Evolutionary conservation across 1,284 basidiomycete genomes (phyloP).

Genomic region (Nidula niveotomentosa): DNA sequence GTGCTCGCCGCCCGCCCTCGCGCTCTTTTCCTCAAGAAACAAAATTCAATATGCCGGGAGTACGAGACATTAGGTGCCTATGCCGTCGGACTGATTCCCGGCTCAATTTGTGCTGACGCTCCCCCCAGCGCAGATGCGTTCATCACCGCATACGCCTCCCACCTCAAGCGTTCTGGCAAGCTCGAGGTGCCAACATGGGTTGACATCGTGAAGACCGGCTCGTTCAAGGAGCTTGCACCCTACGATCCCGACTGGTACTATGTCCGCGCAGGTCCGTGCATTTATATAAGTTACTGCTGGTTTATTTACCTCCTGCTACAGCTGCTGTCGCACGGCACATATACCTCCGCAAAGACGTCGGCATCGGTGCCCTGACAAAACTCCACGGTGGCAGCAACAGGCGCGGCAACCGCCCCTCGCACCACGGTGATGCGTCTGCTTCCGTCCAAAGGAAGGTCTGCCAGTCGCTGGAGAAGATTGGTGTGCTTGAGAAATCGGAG

Average conservation of each 20-base stretch:
- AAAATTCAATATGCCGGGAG: slow-evolving; percentile 80
- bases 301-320: slow-evolving; percentile 27
- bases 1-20: slow-evolving; percentile 38
- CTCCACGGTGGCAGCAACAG: slow-evolving; percentile 97
- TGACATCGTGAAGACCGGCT: slow-evolving; percentile 98
- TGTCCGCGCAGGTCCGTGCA: slow-evolving; percentile 85
- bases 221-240: slow-evolving; percentile 97
- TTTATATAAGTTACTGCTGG: not conserved
- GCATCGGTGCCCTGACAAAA: slow-evolving; percentile 95
- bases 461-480: slow-evolving; percentile 98
- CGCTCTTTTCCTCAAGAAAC: slow-evolving; percentile 43
- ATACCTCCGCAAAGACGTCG: slow-evolving; percentile 99
- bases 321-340: slow-evolving; percentile 99
- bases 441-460: slow-evolving; percentile 91
- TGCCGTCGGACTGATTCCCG: slow-evolving; percentile 15
- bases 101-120: slow-evolving; percentile 8
- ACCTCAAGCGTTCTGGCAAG: slow-evolving; percentile 96
- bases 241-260: slow-evolving; percentile 99
- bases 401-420: slow-evolving; percentile 92
- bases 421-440: slow-evolving; percentile 88
- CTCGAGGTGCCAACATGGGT: slow-evolving; percentile 99
- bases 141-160: slow-evolving; percentile 90
- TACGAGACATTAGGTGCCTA: slow-evolving; percentile 84
- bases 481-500: slow-evolving; percentile 91
- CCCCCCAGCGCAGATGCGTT: slow-evolving; percentile 80